Evolutionary conservation across 306 rosid genomes (phyloP).

Genomic region (Glycine soja): DNA sequence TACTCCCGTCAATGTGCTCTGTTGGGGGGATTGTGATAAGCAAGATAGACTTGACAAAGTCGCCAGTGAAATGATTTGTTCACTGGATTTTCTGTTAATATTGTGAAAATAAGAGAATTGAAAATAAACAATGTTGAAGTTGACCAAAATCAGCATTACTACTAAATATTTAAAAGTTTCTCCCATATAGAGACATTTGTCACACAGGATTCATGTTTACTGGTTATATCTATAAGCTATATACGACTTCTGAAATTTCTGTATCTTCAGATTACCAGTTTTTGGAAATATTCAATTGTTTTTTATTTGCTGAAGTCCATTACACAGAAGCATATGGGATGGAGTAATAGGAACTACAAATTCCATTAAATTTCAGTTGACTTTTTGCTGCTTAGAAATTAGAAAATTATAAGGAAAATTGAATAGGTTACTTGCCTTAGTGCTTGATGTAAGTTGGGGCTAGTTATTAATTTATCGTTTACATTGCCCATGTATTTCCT

Average conservation of each 20-base stretch:
- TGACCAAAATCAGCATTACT: conserved; percentile 8
- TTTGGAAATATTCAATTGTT: conserved; percentile 39
- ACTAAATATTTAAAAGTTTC: conserved; percentile 12
- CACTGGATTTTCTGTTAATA: conserved; percentile 32
- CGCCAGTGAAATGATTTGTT: conserved; percentile 42
- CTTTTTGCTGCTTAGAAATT: conserved; percentile 31
- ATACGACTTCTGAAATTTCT: conserved; percentile 31
- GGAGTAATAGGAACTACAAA: conserved; percentile 34
- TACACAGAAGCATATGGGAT: conserved; percentile 27
- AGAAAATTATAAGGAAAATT: conserved; percentile 20
- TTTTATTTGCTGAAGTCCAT: conserved; percentile 21
- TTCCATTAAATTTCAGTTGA: conserved; percentile 4
- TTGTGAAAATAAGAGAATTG: conserved; percentile 24
- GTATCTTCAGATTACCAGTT: conserved; percentile 23
- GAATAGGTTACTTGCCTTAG: conserved; percentile 33
- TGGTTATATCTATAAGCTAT: conserved; percentile 27
- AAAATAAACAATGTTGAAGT: conserved; percentile 35
- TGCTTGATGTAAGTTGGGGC: conserved; percentile 41
- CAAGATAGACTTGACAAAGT: conserved; percentile 46
- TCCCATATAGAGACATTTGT: conserved; percentile 22
- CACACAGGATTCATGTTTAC: conserved; percentile 14
- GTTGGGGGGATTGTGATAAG: conserved; percentile 31
- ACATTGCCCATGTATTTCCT: conserved; percentile 39
- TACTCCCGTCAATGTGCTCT: conserved; percentile 24
- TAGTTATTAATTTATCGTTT: conserved; percentile 32